These are phyloP conservation scores for Heterobasidion parviporum DNA, from an alignment of 1,284 basidiomycete genomes.

Conservation along the genomic window DNA sequence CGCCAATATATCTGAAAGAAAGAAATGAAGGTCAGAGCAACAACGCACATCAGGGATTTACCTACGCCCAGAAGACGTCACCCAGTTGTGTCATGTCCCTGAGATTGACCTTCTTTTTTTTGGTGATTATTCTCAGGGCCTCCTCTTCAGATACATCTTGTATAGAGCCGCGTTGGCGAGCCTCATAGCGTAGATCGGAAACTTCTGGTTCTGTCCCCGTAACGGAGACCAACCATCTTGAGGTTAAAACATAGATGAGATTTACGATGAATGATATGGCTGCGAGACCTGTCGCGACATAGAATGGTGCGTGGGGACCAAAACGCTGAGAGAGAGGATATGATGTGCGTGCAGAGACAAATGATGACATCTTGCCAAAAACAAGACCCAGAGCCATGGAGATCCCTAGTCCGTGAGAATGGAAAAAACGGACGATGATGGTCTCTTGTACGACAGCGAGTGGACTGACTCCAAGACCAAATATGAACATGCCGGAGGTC, in stretches of 20 bases:
- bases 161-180: slow-evolving; percentile 28
- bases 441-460: slow-evolving; percentile 72
- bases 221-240: slow-evolving; percentile 53
- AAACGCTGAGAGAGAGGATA: slow-evolving; percentile 67
- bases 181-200: slow-evolving; percentile 50
- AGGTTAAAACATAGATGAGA: slow-evolving; percentile 53
- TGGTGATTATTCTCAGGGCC: slow-evolving; percentile 57
- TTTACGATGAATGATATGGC: slow-evolving; percentile 61
- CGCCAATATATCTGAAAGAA: slow-evolving; percentile 48
- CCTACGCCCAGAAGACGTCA: slow-evolving; percentile 76
- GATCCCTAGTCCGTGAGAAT: slow-evolving; percentile 65
- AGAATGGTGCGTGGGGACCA: slow-evolving; percentile 67
- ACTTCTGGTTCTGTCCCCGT: slow-evolving; percentile 57
- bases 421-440: slow-evolving; percentile 76
- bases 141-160: slow-evolving; percentile 47
- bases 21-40: slow-evolving; percentile 1
- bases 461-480: slow-evolving; percentile 73
- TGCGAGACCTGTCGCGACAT: slow-evolving; percentile 56
- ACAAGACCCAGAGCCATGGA: slow-evolving; percentile 75
- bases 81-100: slow-evolving; percentile 57
- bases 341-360: slow-evolving; percentile 64
- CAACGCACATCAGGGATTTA: slow-evolving; percentile 2
- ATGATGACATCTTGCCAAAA: slow-evolving; percentile 70
- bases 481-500: slow-evolving; percentile 66
- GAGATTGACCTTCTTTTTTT: slow-evolving; percentile 53